A percentile compares a stretch with the other conserved stretches of the same genome.
Conservation (phyloP, 805 yeast species). For the Brettanomyces naardenensis region DNA sequence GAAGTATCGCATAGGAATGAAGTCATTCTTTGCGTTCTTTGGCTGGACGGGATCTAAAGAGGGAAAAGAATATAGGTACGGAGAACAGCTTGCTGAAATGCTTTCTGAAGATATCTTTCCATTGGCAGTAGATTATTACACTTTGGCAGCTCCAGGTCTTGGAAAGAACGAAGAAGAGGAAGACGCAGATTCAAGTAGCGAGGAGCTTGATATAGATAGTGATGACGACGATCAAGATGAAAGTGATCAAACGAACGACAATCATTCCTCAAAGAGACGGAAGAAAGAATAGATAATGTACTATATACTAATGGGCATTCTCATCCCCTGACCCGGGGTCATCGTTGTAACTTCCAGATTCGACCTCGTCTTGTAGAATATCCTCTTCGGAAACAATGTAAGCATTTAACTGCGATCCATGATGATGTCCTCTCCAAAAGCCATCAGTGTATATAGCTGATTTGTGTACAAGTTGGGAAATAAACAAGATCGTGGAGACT, state of each 20-base stretch:
- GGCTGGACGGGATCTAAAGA: slow-evolving; percentile 75
- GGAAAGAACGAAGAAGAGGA: slow-evolving; percentile 49
- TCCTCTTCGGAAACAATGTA: slow-evolving; percentile 15
- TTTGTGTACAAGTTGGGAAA: slow-evolving; percentile 15
- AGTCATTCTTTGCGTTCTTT: slow-evolving; percentile 83
- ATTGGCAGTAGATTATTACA: slow-evolving; percentile 74
- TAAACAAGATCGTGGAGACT: slow-evolving; percentile 27
- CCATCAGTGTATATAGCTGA: background rate
- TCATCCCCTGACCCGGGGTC: too few species aligned
- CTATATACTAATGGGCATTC: too few species aligned
- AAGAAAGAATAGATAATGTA: too few species aligned
- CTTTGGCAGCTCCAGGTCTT: slow-evolving; percentile 59
- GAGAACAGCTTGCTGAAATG: slow-evolving; percentile 68
- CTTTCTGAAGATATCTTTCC: slow-evolving; percentile 79
- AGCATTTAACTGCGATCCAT: background rate
- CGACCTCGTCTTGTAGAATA: background rate
- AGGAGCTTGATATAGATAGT: slow-evolving; percentile 45
- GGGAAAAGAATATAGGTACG: slow-evolving; percentile 70
- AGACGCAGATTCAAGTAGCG: slow-evolving; percentile 30
- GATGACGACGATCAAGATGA: slow-evolving; percentile 33
- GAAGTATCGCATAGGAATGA: slow-evolving; percentile 63
- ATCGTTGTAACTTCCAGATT: background rate
- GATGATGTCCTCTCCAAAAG: background rate
- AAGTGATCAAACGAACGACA: slow-evolving; percentile 17
- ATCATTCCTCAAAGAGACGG: slow-evolving; percentile 9